Conservation (phyloP, 2,329 filamentous ascomycete species). For the Hortaea werneckii region DNA sequence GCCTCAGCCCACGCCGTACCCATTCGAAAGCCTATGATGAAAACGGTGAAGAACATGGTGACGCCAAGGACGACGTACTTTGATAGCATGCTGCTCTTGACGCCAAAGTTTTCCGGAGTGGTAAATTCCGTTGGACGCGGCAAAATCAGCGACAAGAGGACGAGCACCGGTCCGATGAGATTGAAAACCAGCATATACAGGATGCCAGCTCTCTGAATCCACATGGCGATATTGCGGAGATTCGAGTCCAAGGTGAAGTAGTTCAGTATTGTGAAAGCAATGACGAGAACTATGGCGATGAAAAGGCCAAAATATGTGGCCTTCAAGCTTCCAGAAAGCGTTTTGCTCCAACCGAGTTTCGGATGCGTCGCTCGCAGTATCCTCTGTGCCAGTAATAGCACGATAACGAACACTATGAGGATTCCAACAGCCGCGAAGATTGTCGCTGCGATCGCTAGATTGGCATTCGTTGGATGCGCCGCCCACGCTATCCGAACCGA, state of each 20-base stretch:
- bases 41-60: constrained; percentile 9
- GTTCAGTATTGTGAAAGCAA: constrained; percentile 18
- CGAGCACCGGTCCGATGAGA: constrained; percentile 13
- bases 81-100: constrained; percentile 6
- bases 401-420: constrained; percentile 22
- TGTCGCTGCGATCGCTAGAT: constrained; percentile 20
- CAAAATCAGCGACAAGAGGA: constrained; percentile 9
- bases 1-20: constrained; percentile 18
- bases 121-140: constrained; percentile 2
- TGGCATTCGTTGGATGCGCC: constrained; percentile 17
- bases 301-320: constrained; percentile 8
- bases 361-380: constrained; percentile 20
- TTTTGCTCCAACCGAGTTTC: constrained; percentile 19
- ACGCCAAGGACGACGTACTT: constrained; percentile 14
- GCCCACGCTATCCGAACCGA: constrained; percentile 26
- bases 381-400: constrained; percentile 20
- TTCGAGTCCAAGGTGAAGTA: constrained; percentile 19
- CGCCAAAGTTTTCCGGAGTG: constrained; percentile 10
- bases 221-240: constrained; percentile 7
- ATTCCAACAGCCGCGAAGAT: constrained; percentile 24
- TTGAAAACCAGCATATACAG: constrained; percentile 17
- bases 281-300: constrained; percentile 14
- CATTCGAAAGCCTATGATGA: constrained; percentile 18
- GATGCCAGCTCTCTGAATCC: constrained; percentile 13
- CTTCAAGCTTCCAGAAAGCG: constrained; percentile 7